Evolutionary conservation across 164 flowering plant genomes (phyloP).

Genomic region (Vitis amurensis): DNA sequence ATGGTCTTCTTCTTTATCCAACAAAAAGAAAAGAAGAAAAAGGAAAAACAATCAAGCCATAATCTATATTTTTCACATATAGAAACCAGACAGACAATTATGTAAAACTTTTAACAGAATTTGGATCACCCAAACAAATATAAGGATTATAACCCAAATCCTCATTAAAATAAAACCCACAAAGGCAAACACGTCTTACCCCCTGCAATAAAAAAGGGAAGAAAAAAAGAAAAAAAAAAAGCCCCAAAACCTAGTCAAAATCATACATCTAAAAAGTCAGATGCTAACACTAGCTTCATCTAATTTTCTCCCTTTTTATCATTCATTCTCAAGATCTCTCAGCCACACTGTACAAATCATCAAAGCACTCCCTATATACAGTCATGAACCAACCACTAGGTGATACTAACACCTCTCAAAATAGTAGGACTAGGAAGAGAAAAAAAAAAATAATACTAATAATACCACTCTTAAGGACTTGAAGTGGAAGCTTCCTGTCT

Average conservation of each 20-base stretch:
- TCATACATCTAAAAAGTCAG: conserved; percentile 30
- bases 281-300: conserved; percentile 12
- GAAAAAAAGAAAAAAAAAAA: neutral
- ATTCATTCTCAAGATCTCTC: conserved; percentile 14
- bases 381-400: conserved; percentile 8
- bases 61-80: neutral
- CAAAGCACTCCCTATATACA: conserved; percentile 38
- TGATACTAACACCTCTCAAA: conserved; percentile 13
- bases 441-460: neutral
- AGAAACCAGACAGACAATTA: conserved; percentile 11
- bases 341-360: conserved; percentile 42
- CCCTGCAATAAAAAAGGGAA: neutral
- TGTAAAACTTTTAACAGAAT: conserved; percentile 4
- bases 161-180: conserved; percentile 18
- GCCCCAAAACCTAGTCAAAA: conserved; percentile 15
- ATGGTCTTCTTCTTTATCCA: too few relatives aligned
- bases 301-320: neutral
- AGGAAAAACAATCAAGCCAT: neutral
- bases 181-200: conserved; percentile 11
- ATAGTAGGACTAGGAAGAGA: neutral
- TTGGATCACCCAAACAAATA: conserved; percentile 31
- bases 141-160: conserved; percentile 29
- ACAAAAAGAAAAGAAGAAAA: too few relatives aligned
- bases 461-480: conserved; percentile 28
- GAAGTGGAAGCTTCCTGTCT: conserved; percentile 67